Base-by-base conservation (phyloP, 1,284 basidiomycete species). In the Ustilago trichophora region DNA sequence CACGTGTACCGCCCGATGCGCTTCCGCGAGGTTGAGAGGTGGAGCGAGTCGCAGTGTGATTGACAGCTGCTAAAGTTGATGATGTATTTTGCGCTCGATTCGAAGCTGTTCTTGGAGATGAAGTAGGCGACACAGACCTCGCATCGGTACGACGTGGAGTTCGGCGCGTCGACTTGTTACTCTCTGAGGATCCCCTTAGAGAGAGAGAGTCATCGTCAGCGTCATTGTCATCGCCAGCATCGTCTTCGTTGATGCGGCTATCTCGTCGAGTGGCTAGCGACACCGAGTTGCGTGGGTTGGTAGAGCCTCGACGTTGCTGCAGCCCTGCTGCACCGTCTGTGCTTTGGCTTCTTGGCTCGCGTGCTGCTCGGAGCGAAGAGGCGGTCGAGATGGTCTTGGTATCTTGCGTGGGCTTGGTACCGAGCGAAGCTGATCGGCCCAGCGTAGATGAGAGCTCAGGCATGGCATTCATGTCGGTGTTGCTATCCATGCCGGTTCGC, bases 401-500 rank as follows among this genome's bases (percentile, higher is more conserved):
- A 19, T 64, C 60, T 8, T 46, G 44, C 9, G 53, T 52, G 3
- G 53, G 60, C 22, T 52, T 51, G 9, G 60, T 49, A 6, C 53
- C 53, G 12, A 64, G 19, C 38, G 65, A 68, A 3, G 29, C 50
- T 0, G 58, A 54, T 8, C 58, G 58, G 15, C 54, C 46, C 6
- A 53, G 40, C 18, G 44, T 52, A 15, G 64, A 37, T 0, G 63
- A 66, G 37, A 64, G 60, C 45, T 67, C 64, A 12, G 64, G 58
- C 38, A 57, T 10, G 7, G 26, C 54, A 11, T 36, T 44, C 22
- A 55, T 38, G 19, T 58, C 50, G 16, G 19, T 8, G 3, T 22
- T 55, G 47, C 55, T 51, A 27, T 65, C 56, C 48, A 56, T 62
- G 22, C 53, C 59, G 2, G 53, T 46, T 3, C 51, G 51, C 3